Evolutionary conservation across 140 eudicot genomes (phyloP).

Genomic region (Senecio squalidus): DNA sequence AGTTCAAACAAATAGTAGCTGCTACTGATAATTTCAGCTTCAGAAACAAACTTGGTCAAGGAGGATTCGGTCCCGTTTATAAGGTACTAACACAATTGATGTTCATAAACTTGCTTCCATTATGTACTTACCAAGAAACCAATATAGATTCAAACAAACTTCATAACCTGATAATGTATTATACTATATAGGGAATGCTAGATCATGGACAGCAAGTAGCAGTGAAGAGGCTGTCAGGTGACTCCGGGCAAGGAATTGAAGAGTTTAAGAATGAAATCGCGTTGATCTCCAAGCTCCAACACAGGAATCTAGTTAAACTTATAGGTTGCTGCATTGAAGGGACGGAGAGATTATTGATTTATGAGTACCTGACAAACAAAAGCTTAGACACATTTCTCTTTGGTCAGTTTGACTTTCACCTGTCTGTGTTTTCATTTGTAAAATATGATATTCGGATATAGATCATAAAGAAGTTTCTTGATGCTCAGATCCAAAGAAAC

Average conservation of each 20-base stretch:
- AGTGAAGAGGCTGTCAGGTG: constrained; percentile 42
- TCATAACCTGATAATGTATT: too few species aligned
- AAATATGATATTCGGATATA: background rate
- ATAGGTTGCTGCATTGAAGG: constrained; percentile 40
- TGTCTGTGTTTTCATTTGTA: background rate
- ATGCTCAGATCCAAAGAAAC: constrained; percentile 28
- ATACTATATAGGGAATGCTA: constrained; percentile 29
- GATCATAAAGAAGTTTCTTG: background rate
- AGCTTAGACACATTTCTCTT: constrained; percentile 44
- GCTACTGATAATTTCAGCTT: constrained; percentile 24
- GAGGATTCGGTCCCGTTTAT: constrained; percentile 38
- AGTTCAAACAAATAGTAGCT: constrained; percentile 15
- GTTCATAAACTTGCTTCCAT: background rate
- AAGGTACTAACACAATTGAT: constrained; percentile 25
- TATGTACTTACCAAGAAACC: background rate
- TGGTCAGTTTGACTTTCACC: constrained; percentile 22
- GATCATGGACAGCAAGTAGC: constrained; percentile 31
- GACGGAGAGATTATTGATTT: constrained; percentile 28
- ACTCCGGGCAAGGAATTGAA: constrained; percentile 37
- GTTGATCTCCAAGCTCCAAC: constrained; percentile 39
- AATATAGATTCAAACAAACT: background rate
- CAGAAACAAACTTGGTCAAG: constrained; percentile 29
- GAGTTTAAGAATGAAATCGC: constrained; percentile 39
- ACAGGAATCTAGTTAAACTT: constrained; percentile 41
- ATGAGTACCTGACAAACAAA: constrained; percentile 41